phyloP scores from a whole-genome alignment of 176 grass and related monocot species.

The Rhynchospora breviuscula region DNA sequence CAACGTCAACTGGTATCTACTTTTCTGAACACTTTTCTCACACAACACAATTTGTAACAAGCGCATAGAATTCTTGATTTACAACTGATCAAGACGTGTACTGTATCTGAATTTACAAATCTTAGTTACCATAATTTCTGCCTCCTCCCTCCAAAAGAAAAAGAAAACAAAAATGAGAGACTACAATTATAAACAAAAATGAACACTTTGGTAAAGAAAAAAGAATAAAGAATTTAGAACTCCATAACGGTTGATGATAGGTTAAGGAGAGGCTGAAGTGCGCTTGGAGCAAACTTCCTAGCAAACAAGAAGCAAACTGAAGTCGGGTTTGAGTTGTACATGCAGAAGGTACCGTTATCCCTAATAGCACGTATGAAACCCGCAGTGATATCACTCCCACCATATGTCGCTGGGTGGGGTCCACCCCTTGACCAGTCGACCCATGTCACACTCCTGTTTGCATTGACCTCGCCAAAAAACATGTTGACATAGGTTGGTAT shows the following conservation, averaged over 20 bases:
- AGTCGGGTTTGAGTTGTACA: constrained; percentile 40
- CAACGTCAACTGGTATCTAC: constrained; percentile 13
- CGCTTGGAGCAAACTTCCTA: constrained; percentile 64
- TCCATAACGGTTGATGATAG: constrained; percentile 53
- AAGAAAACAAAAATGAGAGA: no score
- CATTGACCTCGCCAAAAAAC: constrained; percentile 43
- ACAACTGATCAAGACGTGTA: no score
- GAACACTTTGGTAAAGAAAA: background rate
- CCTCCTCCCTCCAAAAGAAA: background rate
- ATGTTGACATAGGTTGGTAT: constrained; percentile 49
- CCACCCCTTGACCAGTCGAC: constrained; percentile 60
- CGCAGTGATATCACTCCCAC: constrained; percentile 30
- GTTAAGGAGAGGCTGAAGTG: constrained; percentile 51
- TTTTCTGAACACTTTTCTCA: background rate
- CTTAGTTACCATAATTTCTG: constrained; percentile 12
- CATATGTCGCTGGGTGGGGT: constrained; percentile 57
- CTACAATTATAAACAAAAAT: constrained; percentile 3
- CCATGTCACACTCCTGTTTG: constrained; percentile 71
- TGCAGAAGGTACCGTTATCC: constrained; percentile 36
- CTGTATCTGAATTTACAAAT: constrained; percentile 4
- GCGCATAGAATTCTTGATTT: no score
- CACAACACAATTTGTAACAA: no score
- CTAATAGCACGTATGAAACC: constrained; percentile 51
- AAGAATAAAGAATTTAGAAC: constrained; percentile 22
- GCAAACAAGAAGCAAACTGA: constrained; percentile 69